Percentiles rank a stretch among this genome's conserved stretches.
These are phyloP conservation scores for Zygotorulaspora mrakii DNA, from an alignment of 1,139 yeast species.

Conservation along the genomic window DNA sequence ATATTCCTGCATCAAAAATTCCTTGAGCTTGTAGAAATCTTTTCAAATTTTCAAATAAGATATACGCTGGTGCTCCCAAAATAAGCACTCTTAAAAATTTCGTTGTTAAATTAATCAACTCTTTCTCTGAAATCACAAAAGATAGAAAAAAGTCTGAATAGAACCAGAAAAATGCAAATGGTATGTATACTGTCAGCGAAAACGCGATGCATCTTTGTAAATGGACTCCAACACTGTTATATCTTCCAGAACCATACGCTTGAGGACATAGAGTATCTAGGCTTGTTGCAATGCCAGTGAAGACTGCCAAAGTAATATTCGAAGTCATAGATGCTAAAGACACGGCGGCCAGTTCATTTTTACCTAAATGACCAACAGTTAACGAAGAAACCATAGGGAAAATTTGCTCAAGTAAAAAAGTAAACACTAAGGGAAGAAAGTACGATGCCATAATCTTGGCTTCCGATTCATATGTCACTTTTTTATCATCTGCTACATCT, in stretches of 20 bases:
- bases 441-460: slow-evolving; percentile 48
- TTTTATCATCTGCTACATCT: slow-evolving; percentile 44
- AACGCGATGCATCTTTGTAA: slow-evolving; percentile 62
- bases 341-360: slow-evolving; percentile 70
- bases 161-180: slow-evolving; percentile 66
- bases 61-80: slow-evolving; percentile 81
- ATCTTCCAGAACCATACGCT: slow-evolving; percentile 71
- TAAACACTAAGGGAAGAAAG: slow-evolving; percentile 60
- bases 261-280: slow-evolving; percentile 85
- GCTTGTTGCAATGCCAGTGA: slow-evolving; percentile 85
- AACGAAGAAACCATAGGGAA: slow-evolving; percentile 68
- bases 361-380: slow-evolving; percentile 72
- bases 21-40: slow-evolving; percentile 89
- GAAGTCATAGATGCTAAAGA: slow-evolving; percentile 87
- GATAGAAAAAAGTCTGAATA: slow-evolving; percentile 52
- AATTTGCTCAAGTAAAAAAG: slow-evolving; percentile 67
- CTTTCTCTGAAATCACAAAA: slow-evolving; percentile 47
- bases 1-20: slow-evolving; percentile 85
- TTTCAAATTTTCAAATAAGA: slow-evolving; percentile 76
- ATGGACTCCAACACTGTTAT: slow-evolving; percentile 55
- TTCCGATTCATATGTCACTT: slow-evolving; percentile 48
- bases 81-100: slow-evolving; percentile 61
- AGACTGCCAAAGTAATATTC: slow-evolving; percentile 75
- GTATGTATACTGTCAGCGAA: slow-evolving; percentile 53
- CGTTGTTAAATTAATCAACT: slow-evolving; percentile 62